Base-by-base conservation (phyloP, 371 early-diverging fungal species). In the Mucor sp. region DNA sequence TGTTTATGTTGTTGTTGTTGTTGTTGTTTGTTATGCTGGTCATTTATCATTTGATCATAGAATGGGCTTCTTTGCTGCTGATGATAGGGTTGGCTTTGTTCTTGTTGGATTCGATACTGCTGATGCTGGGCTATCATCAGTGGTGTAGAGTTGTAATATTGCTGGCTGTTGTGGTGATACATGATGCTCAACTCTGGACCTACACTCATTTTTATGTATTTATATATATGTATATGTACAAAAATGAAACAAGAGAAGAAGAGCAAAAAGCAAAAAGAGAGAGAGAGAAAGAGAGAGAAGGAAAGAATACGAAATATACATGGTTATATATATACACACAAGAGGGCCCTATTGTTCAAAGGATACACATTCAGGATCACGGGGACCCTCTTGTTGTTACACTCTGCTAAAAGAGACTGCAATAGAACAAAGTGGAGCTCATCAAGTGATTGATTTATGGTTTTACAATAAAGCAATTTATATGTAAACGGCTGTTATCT, bases 151-250 rank as follows among this genome's bases (percentile, higher is more conserved):
- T 60, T 58, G 43, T 62, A 62, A 17, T 48, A 43, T 47, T 62
- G 62, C n/a, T 47, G 48, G 17, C 23, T 50, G 23, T 50, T 50
- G 23, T 44, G 62, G 58, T 62, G 50, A 60, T 69, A 53, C 58
- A 65, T 55, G 17, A 66, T 9, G 30, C 66, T 66, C 32, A 70
- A 25, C 35, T 66, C 58, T 53, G 71, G 48, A 17, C 66, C 58
- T 32, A 58, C 57, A 44, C 66, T 70, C 66, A 69, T 69, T 43
- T 23, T 57, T 58, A 32, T 58, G 35, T 6, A 33, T 33, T 3
- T 33, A 33, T 30, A 4, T 30, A 6, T 30, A 30, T 30, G 30
- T 32, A 27, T 43, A 60, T 44, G 35, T 39, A 30, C 17, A 43
- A 44, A 58, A 61, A 37, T 37, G 37, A 55, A 59, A 58, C 39